Evolutionary conservation across 495 filamentous ascomycete genomes (phyloP), one percentile per base, ranked within the genome.

Genomic region (Aspergillus nanangensis): DNA sequence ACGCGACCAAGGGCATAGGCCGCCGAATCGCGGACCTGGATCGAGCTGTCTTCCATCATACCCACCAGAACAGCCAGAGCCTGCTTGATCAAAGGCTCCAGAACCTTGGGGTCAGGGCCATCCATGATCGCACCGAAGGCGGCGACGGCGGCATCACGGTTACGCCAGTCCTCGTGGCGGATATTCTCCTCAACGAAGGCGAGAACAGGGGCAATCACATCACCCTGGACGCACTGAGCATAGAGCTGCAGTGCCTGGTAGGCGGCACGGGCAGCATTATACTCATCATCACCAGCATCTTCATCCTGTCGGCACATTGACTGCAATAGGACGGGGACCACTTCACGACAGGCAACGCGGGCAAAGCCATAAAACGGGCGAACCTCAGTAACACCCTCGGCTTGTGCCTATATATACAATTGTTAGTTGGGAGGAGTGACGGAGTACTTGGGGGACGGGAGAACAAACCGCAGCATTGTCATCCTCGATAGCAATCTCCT

Each of bases 121-220:
- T 97, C 93, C 93, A 98, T 96, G 51, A 98, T 96, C 38, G 90
- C 93, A 45, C 93, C 94, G 53, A 98, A 97, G n/a, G 93, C 90
- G 42, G 93, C 94, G 9, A 97, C 92, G 8, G 93, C 91, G 23
- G 93, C 93, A 73, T 98, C 93, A 24, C 93, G 81, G 48, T 79
- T 76, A 58, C 90, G 89, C 93, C 93, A 98, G 61, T 96, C 88
- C 42, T 93, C 88, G 45, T 77, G 76, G 32, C 90, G 86, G 42
- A 97, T 80, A 70, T 97, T 90, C 52, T 78, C 75, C 70, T 97
- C 94, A 39, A 98, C 90, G 60, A 97, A 97, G 8, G 74, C 57
- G 47, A 98, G 78, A 20, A 97, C 90, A 3, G 88, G 86, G 8
- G 76, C 76, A 29, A 96, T 89, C 32, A 96, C 81, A 41, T 84